Conservation (phyloP, 2,329 filamentous ascomycete genomes). For the Botryotinia calthae region DNA sequence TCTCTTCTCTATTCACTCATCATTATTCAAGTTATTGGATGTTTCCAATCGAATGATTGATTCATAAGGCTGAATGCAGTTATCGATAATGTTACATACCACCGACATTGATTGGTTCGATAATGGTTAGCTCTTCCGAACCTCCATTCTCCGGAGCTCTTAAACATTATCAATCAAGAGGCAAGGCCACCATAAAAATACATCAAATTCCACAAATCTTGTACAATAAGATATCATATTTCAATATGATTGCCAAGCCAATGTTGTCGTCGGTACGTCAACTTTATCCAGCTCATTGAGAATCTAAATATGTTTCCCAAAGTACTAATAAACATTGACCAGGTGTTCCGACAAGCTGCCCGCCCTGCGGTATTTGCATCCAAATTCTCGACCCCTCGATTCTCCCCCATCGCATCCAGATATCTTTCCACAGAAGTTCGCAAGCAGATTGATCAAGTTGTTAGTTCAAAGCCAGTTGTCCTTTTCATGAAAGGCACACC, state of each 20-base stretch:
- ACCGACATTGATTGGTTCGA: constrained; percentile 1
- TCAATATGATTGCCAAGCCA: constrained; percentile 35
- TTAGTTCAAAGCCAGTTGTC: constrained; percentile 84
- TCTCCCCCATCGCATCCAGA: constrained; percentile 44
- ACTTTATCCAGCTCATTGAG: no score
- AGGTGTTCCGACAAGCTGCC: constrained; percentile 48
- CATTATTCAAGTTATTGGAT: neutral
- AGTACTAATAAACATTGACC: constrained; percentile 24
- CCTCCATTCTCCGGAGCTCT: constrained; percentile 4
- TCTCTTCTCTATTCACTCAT: constrained; percentile 3
- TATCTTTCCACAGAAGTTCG: constrained; percentile 78
- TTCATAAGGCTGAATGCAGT: constrained; percentile 10
- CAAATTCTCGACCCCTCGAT: constrained; percentile 35
- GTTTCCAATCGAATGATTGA: neutral
- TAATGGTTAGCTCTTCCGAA: neutral
- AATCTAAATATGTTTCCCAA: neutral
- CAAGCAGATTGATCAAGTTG: constrained; percentile 84
- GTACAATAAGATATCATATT: constrained; percentile 8
- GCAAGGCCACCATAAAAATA: constrained; percentile 12
- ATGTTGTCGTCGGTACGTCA: constrained; percentile 34
- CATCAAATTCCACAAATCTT: constrained; percentile 5
- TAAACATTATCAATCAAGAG: constrained; percentile 14
- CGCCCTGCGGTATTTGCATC: constrained; percentile 38
- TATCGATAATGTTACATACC: constrained; percentile 11
- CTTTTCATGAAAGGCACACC: constrained; percentile 99